Evolutionary conservation across 1,284 basidiomycete species (phyloP).

Genomic region (Ceraceosorus bombacis): DNA sequence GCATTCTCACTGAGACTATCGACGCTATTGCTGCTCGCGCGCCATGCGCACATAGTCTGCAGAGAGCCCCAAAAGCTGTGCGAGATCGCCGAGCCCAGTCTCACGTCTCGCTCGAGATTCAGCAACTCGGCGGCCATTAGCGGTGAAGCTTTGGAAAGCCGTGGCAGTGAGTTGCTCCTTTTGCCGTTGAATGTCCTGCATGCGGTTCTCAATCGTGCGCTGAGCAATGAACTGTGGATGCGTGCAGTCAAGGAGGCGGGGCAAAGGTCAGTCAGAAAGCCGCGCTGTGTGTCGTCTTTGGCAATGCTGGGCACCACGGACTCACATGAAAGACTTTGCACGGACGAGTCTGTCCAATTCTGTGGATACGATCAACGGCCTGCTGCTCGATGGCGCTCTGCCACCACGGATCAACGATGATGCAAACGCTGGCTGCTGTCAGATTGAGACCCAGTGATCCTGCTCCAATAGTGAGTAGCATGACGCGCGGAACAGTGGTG

Average conservation of each 20-base stretch:
- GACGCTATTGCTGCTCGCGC: no score
- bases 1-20: no score
- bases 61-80: background rate
- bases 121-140: background rate
- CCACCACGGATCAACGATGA: constrained; percentile 70
- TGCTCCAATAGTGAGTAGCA: constrained; percentile 73
- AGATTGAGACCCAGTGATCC: constrained; percentile 72
- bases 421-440: constrained; percentile 72
- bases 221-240: constrained; percentile 55
- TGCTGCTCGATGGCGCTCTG: constrained; percentile 78
- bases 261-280: background rate
- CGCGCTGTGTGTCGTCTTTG: background rate
- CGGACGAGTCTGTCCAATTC: constrained; percentile 29
- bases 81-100: background rate
- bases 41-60: background rate
- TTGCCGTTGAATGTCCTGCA: background rate
- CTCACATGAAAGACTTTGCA: background rate
- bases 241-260: background rate
- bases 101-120: background rate
- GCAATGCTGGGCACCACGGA: background rate
- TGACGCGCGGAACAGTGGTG: constrained; percentile 60
- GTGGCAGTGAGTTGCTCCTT: background rate
- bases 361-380: constrained; percentile 69
- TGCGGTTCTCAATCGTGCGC: constrained; percentile 49
- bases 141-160: background rate